Evolutionary conservation across 2,329 filamentous ascomycete genomes (phyloP), one percentile per base, ranked within the genome.

Genomic region (Arthrinium phaeospermum): DNA sequence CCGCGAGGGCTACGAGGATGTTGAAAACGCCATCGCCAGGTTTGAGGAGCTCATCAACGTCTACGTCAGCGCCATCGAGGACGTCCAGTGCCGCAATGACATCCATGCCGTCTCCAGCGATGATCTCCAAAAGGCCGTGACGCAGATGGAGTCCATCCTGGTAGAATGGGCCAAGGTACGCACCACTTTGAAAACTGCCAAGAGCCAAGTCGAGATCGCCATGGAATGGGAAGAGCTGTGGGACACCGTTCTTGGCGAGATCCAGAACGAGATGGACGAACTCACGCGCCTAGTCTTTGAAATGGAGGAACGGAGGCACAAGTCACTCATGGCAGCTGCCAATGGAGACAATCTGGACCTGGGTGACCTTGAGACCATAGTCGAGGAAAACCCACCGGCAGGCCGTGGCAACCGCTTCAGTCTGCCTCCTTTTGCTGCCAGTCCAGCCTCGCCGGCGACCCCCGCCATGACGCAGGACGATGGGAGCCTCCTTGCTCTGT

Each of bases 161-260:
- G 87, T 87, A 47, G 94, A 95, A 78, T 99, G 96, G 96, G 88
- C 91, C 64, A 91, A 91, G 75, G 96, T 98, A 77, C 93, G 94
- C 77, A 87, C 86, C 57, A 92, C 93, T 1, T 85, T 99, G 69
- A 93, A 92, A 75, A 91, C 85, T 37, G 93, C 98, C 71, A 97
- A 97, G 80, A 90, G 90, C 68, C 96, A 98, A 79, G 96, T 99
- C 24, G 96, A 98, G 82, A 91, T 98, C 72, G 96, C 96, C 67
- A 97, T 98, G 95, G 96, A 99, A 80, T 99, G 96, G 96, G 95
- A 98, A 81, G 95, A 98, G 83, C 87, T 99, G 47, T 98, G 96
- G 96, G 94, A 94, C 77, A 94, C 90, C 75, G 96, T 98, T 3
- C 86, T 99, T 3, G 96, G 95, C 64, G 96, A 98, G 80, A 98